Evolutionary conservation across 129 eudicot genomes (phyloP).

Genomic region (Silybum marianum): DNA sequence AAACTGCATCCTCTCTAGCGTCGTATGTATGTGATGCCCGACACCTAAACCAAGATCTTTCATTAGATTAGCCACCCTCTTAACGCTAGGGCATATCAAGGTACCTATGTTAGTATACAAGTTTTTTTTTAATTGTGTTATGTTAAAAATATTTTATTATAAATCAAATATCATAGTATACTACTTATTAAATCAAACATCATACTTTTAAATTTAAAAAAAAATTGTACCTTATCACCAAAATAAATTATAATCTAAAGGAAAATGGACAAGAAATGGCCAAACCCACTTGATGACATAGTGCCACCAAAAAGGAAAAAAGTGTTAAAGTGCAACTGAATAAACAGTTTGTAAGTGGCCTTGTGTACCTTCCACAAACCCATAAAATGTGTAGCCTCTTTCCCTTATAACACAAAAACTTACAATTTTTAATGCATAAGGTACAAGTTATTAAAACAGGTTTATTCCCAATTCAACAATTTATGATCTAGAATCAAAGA

Average conservation of each 20-base stretch:
- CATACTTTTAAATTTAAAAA: not conserved
- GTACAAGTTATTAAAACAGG: not conserved
- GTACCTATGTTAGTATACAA: not conserved
- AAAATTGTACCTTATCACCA: not conserved
- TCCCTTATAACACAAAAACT: not conserved
- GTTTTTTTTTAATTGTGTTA: no score
- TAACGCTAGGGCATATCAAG: not conserved
- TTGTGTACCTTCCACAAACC: slow-evolving; percentile 41
- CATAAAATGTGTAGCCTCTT: slow-evolving; percentile 21
- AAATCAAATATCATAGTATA: not conserved
- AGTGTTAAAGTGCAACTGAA: slow-evolving; percentile 39
- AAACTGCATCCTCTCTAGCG: not conserved
- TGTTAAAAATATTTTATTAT: not conserved
- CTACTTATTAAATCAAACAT: not conserved
- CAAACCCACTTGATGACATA: slow-evolving; percentile 41
- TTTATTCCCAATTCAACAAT: not conserved
- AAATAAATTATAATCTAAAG: not conserved
- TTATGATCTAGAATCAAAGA: slow-evolving; percentile 10
- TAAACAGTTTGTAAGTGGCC: slow-evolving; percentile 37
- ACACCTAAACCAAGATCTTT: not conserved
- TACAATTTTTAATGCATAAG: slow-evolving; percentile 8
- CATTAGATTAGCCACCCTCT: not conserved
- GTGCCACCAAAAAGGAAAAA: slow-evolving; percentile 36
- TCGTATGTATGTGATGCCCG: not conserved
- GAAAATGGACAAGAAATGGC: slow-evolving; percentile 27